phyloP scores from a whole-genome alignment of 2,329 filamentous ascomycete genomes.

The Beauveria medogensis region DNA sequence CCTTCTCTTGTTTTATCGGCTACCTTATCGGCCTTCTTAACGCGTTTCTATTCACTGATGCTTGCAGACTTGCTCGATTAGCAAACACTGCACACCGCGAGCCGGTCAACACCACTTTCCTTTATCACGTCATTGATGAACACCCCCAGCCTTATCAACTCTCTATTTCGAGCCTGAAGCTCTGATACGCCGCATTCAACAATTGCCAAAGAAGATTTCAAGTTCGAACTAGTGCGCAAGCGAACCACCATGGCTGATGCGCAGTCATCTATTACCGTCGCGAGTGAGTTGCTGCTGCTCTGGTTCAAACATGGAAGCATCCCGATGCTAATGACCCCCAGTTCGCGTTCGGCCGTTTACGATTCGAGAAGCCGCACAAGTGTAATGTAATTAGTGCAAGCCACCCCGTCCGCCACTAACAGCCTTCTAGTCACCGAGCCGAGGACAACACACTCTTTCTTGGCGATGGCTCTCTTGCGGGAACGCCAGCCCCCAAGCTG shows the following conservation, averaged over 20 bases:
- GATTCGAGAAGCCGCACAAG: conserved; percentile 89
- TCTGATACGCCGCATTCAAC: neutral
- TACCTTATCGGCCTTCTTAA: neutral
- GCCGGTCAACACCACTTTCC: neutral
- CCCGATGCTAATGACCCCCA: conserved; percentile 27
- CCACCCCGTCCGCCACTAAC: conserved; percentile 10
- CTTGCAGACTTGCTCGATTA: neutral
- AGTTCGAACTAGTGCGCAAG: neutral
- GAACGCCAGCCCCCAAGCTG: conserved; percentile 73
- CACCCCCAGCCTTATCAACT: neutral
- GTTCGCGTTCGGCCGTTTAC: conserved; percentile 66
- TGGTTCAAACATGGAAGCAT: neutral
- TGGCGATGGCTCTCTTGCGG: conserved; percentile 94
- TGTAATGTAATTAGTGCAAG: conserved; percentile 39
- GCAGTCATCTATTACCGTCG: conserved; percentile 50
- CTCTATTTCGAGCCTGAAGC: neutral
- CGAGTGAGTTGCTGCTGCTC: conserved; percentile 32
- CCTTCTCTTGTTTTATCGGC: neutral
- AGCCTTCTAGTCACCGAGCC: conserved; percentile 42
- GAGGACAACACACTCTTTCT: conserved; percentile 89
- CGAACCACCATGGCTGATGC: conserved; percentile 2
- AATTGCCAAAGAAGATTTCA: neutral
- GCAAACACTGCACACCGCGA: conserved; percentile 3
- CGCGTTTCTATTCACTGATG: neutral
- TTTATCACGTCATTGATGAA: neutral